Base-by-base conservation (phyloP, 2,329 filamentous ascomycete species). In the Verticillium longisporum region DNA sequence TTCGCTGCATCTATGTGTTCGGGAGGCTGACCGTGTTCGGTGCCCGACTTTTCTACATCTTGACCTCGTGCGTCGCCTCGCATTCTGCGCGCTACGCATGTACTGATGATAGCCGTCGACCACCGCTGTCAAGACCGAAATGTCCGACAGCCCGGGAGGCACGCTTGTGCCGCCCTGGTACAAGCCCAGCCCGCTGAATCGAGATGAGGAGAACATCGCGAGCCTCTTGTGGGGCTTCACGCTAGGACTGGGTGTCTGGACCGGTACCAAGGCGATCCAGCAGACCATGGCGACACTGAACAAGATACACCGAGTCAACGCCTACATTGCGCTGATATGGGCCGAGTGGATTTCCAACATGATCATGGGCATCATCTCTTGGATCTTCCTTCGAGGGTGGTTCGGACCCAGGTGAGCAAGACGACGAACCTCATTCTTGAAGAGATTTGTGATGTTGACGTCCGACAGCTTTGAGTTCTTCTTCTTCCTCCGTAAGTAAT, bases 321-420 rank as follows among this genome's bases (percentile, higher is more conserved):
- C 69, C 4, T 80, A 78, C 60, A 68, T 78, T 41, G 66, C 70
- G 60, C 68, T 78, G 66, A 72, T 79, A 54, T 79, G 77, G 77
- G 58, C 70, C 21, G 75, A 78, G 62, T 67, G 75, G 55, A 45
- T 72, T 10, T 67, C 72, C 2, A 75, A 71, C 62, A 65, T 70
- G 7, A 62, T 70, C 9, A 74, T 77, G 55, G 71, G 71, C 26
- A 66, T 74, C 4, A 61, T 75, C 4, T 71, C 69, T 26, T 79
- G 74, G 73, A 70, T 73, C 9, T 73, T 72, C 60, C 59, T 77
- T 4, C 63, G 69, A 54, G 68, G 66, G 14, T 68, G 64, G 45
- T 74, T 78, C 32, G 58, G 63, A 5, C 59, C 68, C 21, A 77
- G 74, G 65, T 74, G 31, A 50, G 57, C 54, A 34, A 33, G 9